A percentile compares a stretch with the other conserved stretches of the same genome.
Conservation (phyloP, 139 green algal genomes). For the Spirogloea muscicola region DNA sequence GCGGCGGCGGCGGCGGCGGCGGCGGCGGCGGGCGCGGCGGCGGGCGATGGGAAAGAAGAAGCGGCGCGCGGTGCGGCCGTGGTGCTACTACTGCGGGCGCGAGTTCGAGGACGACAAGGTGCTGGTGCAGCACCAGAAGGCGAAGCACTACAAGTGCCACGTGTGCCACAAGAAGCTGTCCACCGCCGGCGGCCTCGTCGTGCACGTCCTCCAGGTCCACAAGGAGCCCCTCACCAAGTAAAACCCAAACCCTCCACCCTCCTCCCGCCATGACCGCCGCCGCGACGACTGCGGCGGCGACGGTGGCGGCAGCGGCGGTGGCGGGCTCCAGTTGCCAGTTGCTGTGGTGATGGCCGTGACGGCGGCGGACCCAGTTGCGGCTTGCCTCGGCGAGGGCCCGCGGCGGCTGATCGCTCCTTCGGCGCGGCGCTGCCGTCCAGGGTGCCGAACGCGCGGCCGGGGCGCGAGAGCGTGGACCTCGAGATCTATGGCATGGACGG, state of each 20-base stretch:
- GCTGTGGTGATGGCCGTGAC: background rate
- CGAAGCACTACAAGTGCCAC: conserved; percentile 79
- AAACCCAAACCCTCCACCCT: background rate
- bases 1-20: too few relatives aligned
- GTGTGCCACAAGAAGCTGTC: conserved; percentile 74
- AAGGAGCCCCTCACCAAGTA: conserved; percentile 66
- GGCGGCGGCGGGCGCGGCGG: background rate
- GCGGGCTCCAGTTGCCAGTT: background rate
- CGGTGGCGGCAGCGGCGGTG: background rate
- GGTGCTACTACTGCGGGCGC: conserved; percentile 86
- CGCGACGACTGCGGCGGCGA: background rate
- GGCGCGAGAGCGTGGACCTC: conserved; percentile 67
- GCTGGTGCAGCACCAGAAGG: conserved; percentile 84
- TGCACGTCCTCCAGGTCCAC: conserved; percentile 86
- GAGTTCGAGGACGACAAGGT: conserved; percentile 79
- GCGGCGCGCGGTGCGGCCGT: conserved; percentile 50
- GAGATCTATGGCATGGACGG: conserved; percentile 92
- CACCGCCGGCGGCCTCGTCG: conserved; percentile 69
- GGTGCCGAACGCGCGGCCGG: conserved; percentile 68
- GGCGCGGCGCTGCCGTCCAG: conserved; percentile 38
- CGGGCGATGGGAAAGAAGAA: conserved; percentile 37
- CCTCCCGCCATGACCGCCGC: too few relatives aligned
- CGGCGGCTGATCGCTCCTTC: background rate
- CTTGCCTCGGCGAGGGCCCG: background rate
- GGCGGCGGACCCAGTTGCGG: background rate